These are phyloP conservation scores for Rhododendron griersonianum DNA, from an alignment of 148 eudicot species.

Conservation along the genomic window DNA sequence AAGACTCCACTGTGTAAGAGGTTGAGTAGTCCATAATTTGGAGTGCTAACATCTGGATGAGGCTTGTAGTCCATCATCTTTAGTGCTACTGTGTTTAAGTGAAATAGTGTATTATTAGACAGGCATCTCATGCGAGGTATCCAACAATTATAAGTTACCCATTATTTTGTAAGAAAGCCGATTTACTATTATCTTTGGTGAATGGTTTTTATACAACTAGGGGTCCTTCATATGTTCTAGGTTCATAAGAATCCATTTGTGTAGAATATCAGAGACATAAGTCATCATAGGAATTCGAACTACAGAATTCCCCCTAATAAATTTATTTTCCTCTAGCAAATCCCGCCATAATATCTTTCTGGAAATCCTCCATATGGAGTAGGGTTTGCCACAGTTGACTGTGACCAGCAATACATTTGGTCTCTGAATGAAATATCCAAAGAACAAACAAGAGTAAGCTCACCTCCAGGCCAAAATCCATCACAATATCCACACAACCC, in stretches of 20 bases:
- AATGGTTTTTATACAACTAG: background rate
- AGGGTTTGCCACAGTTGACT: background rate
- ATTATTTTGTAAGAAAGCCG: background rate
- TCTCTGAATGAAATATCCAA: too few species aligned
- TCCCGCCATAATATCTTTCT: background rate
- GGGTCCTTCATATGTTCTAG: too few species aligned
- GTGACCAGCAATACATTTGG: background rate
- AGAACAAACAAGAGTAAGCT: constrained; percentile 4
- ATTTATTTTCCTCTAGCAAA: background rate
- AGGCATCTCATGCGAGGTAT: too few species aligned
- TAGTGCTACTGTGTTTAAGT: too few species aligned
- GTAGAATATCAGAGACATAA: background rate
- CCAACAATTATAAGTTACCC: too few species aligned
- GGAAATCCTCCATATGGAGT: background rate
- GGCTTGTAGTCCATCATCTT: too few species aligned
- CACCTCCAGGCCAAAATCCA: constrained; percentile 95
- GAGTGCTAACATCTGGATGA: background rate
- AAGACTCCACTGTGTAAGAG: background rate
- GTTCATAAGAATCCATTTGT: background rate
- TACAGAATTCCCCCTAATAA: background rate
- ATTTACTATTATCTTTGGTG: background rate
- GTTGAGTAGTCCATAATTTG: background rate
- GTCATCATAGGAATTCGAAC: background rate
- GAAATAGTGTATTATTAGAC: too few species aligned
- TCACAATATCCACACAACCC: constrained; percentile 87